Percentiles rank a stretch among this genome's conserved stretches.
These are phyloP conservation scores for Atkinsonella hypoxylon DNA, from an alignment of 2,329 filamentous ascomycete genomes.

Conservation along the genomic window DNA sequence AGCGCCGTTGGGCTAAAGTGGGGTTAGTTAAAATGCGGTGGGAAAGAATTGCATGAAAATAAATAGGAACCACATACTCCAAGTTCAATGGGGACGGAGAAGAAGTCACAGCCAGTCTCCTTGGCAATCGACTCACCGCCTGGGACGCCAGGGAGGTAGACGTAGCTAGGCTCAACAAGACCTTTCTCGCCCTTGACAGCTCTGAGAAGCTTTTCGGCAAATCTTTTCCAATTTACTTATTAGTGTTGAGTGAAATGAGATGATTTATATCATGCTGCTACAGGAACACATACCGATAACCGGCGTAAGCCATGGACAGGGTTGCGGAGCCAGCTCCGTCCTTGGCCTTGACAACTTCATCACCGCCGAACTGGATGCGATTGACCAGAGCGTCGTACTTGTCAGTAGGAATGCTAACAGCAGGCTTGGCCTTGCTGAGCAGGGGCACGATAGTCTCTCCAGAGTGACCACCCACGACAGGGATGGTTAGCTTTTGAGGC, in stretches of 20 bases:
- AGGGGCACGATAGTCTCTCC: slow-evolving; percentile 96
- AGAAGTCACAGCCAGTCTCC: slow-evolving; percentile 79
- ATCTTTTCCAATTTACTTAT: slow-evolving; percentile 37
- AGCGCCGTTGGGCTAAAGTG: slow-evolving; percentile 59
- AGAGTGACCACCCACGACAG: slow-evolving; percentile 93
- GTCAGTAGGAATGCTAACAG: slow-evolving; percentile 70
- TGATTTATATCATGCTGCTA: not conserved
- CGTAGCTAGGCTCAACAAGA: slow-evolving; percentile 86
- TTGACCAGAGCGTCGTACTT: slow-evolving; percentile 86
- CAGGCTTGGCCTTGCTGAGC: slow-evolving; percentile 80
- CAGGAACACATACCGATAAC: slow-evolving; percentile 57
- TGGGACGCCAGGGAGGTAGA: slow-evolving; percentile 83
- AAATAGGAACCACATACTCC: slow-evolving; percentile 52
- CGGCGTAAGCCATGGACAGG: slow-evolving; percentile 90
- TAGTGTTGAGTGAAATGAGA: slow-evolving; percentile 5
- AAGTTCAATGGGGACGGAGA: slow-evolving; percentile 91
- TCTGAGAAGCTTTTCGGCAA: slow-evolving; percentile 88
- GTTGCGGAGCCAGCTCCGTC: slow-evolving; percentile 83
- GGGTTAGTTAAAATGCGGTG: slow-evolving; percentile 17
- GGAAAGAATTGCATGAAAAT: not conserved
- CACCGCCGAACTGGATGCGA: slow-evolving; percentile 95
- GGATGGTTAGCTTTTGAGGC: slow-evolving; percentile 72
- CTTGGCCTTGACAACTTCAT: slow-evolving; percentile 94
- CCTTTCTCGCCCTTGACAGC: slow-evolving; percentile 82
- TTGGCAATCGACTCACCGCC: slow-evolving; percentile 80